A percentile compares a stretch with the other conserved stretches of the same genome.
phyloP scores from a whole-genome alignment of 441 rosid species.

The Daphne laureola region DNA sequence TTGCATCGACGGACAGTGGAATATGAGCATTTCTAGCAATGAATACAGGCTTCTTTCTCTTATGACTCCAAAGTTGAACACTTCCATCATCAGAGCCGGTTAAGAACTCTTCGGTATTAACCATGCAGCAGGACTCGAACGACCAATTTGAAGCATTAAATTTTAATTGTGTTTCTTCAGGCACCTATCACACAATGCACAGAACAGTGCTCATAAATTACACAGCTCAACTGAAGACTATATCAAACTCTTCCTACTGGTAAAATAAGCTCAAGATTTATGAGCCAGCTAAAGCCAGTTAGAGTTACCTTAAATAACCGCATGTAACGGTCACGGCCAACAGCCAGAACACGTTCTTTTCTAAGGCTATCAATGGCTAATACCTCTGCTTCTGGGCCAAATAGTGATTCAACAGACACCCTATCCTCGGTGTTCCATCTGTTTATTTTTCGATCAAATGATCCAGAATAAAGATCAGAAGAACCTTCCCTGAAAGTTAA shows the following conservation, averaged over 20 bases:
- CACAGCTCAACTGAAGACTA: not conserved
- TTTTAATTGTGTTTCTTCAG: conserved; percentile 60
- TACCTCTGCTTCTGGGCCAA: conserved; percentile 87
- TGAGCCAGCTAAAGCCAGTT: not conserved
- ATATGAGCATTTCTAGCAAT: conserved; percentile 76
- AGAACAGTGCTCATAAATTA: conserved; percentile 6
- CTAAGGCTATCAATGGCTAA: conserved; percentile 67
- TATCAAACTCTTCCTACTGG: no score
- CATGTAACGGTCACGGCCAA: conserved; percentile 87
- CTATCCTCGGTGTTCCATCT: conserved; percentile 90
- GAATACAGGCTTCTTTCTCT: conserved; percentile 70
- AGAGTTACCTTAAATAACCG: conserved; percentile 61
- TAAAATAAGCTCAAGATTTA: no score
- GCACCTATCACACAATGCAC: conserved; percentile 42
- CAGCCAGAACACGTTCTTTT: conserved; percentile 72
- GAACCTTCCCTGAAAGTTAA: conserved; percentile 82
- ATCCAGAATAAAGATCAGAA: conserved; percentile 91
- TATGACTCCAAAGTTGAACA: conserved; percentile 60
- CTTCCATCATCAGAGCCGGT: conserved; percentile 95
- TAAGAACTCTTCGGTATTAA: conserved; percentile 74
- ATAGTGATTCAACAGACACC: conserved; percentile 61
- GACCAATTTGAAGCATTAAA: conserved; percentile 79
- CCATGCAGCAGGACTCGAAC: conserved; percentile 85
- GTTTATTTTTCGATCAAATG: conserved; percentile 83
- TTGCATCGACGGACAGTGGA: conserved; percentile 20